Conservation (phyloP, 495 filamentous ascomycete genomes). For the Astrothelium subdiscretum region DNA sequence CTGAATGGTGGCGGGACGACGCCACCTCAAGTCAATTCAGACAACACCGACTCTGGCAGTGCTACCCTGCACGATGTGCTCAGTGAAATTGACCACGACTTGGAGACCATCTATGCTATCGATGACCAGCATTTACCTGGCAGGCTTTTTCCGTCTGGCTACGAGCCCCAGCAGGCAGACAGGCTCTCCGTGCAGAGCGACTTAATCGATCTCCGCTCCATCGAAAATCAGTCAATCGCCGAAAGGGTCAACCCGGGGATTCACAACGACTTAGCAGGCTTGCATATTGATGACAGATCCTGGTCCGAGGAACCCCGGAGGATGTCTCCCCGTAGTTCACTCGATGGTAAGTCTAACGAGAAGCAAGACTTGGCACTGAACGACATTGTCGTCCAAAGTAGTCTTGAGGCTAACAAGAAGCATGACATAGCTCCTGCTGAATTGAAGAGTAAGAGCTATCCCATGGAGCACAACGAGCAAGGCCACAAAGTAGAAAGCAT, state of each 20-base stretch:
- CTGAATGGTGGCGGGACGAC: not conserved
- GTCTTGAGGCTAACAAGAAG: not conserved
- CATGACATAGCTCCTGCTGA: not conserved
- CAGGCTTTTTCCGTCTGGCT: not conserved
- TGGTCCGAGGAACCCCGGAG: not conserved
- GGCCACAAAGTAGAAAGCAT: not conserved
- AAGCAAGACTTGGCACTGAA: not conserved
- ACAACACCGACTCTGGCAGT: not conserved
- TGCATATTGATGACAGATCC: not conserved
- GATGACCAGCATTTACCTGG: not conserved
- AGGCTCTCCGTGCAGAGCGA: not conserved
- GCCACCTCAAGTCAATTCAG: not conserved
- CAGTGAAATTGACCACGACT: not conserved
- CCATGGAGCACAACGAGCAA: not conserved
- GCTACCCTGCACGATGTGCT: not conserved
- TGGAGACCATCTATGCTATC: not conserved
- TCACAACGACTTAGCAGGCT: not conserved
- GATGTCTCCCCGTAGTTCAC: not conserved
- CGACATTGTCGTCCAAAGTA: not conserved
- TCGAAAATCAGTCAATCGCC: not conserved
- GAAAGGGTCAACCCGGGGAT: not conserved
- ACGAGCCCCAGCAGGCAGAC: not conserved
- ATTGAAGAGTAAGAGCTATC: not conserved
- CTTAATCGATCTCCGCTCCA: not conserved
- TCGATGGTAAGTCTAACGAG: not conserved